Evolutionary conservation across 1,284 basidiomycete species (phyloP).

Genomic region (Heterobasidion parviporum): DNA sequence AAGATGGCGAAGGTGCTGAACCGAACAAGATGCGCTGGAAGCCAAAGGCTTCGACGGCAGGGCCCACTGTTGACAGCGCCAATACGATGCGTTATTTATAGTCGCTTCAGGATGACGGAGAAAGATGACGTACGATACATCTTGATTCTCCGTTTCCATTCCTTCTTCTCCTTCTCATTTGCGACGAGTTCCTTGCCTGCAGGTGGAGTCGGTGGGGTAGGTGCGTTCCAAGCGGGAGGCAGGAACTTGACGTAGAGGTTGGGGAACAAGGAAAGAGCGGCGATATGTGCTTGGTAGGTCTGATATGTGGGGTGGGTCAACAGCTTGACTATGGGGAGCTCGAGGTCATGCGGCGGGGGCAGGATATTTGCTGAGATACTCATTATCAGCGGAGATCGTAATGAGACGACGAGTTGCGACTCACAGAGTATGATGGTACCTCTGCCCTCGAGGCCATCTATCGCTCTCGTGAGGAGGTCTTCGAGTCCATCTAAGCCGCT

Average conservation of each 20-base stretch:
- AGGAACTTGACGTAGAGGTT: constrained; percentile 71
- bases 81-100: not conserved
- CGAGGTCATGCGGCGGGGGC: constrained; percentile 73
- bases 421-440: constrained; percentile 68
- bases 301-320: constrained; percentile 69
- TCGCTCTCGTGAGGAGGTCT: constrained; percentile 62
- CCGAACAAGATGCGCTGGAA: constrained; percentile 51
- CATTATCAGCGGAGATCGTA: constrained; percentile 1
- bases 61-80: constrained; percentile 46
- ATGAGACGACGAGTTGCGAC: constrained; percentile 20
- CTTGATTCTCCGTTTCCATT: constrained; percentile 78
- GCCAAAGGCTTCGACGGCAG: constrained; percentile 62
- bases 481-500: constrained; percentile 51
- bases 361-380: constrained; percentile 65
- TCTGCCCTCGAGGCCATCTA: constrained; percentile 28
- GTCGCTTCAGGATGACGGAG: not conserved
- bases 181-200: constrained; percentile 25
- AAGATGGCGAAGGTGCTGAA: constrained; percentile 36
- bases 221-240: constrained; percentile 68
- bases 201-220: constrained; percentile 48
- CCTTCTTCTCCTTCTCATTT: constrained; percentile 50
- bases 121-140: constrained; percentile 69
- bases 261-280: constrained; percentile 71
- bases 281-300: constrained; percentile 66
- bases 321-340: constrained; percentile 67